Evolutionary conservation across 2,329 filamentous ascomycete genomes (phyloP), one percentile per base, ranked within the genome.

Genomic region (Claviceps sp.): DNA sequence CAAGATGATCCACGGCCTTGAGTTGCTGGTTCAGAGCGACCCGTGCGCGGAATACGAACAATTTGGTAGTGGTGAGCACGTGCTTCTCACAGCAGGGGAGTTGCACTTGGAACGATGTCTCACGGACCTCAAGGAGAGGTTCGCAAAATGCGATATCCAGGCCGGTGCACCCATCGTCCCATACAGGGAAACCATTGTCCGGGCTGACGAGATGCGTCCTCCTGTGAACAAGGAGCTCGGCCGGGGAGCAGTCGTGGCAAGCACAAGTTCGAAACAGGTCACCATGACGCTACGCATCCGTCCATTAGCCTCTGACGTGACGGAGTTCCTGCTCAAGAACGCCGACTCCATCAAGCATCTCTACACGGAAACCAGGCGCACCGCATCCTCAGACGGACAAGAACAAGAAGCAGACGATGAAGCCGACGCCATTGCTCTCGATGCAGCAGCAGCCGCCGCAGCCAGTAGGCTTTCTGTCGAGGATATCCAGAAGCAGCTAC

Each of bases 1-100:
- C 65, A 96, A 94, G 70, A 94, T 98, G 90, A 89, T 98, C 52
- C 77, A 80, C 5, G 93, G 93, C 0, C 72, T 98, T 50, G 83
- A 83, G 56, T 72, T 98, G 18, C 79, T 98, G 1, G 90, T 95
- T 37, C 89, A 96, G 63, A 94, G 89, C 60, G 93, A 98, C 61
- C 91, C 93, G 0, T 97, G 93, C 61, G 93, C 91, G 14, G 84
- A 95, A 65, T 98, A 98, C 60, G 90, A 97, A 65, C 88, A 95
- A 49, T 84, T 97, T 50, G 79, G 84, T 52, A 96, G 85, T 59
- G 93, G 93, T 52, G 93, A 98, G 69, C 93, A 98, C 66, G 93
- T 98, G 43, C 81, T 98, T 22, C 69, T 95, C 40, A 97, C 93
- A 0, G 93, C 93, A 5, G 93, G 93, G 51, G 93, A 98, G 67